Evolutionary conservation across 352 stramenopile genomes (phyloP), one percentile per base, ranked within the genome.

Genomic region (Globisporangium carolinianum): DNA sequence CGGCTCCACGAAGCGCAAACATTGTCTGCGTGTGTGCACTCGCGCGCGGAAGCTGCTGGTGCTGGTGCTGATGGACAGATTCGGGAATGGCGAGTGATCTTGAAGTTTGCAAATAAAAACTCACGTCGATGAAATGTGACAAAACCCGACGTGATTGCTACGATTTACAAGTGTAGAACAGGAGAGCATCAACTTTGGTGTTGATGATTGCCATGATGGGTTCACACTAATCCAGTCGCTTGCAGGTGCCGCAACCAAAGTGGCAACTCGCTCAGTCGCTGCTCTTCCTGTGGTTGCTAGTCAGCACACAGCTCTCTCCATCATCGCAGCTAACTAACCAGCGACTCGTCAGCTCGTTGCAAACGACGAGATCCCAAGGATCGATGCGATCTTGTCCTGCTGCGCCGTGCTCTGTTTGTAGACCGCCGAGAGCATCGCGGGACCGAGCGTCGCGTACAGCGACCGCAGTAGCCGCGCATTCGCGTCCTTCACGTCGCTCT

Each of bases 401-500:
- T 87, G 75, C 7, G 72, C 8, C 0, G 62, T 55, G 64, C 68
- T 85, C 39, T 88, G 65, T 37, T 87, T 89, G 51, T 65, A 69
- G 9, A 60, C 62, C 8, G 67, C 68, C 1, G 51, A 17, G 37
- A 63, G 53, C 10, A 78, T 35, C 35, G 57, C 57, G 0, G 53
- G 5, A 14, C 69, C 71, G 12, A 83, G 50, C 4, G 61, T 57
- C 12, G 14, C 53, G 8, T 66, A 62, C 1, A 86, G 47, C 35
- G 75, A 60, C 7, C 50, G 49, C 39, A 91, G 47, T 1, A 91
- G 53, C 8, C 65, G 62, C 12, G 65, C 43, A 11, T 86, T 89
- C 0, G 74, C 75, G 32, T 89, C 75, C 51, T 77, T 78, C 37
- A 88, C 72, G 47, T 86, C 70, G 41, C 67, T 89, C 53, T 90